phyloP scores from a whole-genome alignment of 495 filamentous ascomycete species.

The Neurospora sp. region DNA sequence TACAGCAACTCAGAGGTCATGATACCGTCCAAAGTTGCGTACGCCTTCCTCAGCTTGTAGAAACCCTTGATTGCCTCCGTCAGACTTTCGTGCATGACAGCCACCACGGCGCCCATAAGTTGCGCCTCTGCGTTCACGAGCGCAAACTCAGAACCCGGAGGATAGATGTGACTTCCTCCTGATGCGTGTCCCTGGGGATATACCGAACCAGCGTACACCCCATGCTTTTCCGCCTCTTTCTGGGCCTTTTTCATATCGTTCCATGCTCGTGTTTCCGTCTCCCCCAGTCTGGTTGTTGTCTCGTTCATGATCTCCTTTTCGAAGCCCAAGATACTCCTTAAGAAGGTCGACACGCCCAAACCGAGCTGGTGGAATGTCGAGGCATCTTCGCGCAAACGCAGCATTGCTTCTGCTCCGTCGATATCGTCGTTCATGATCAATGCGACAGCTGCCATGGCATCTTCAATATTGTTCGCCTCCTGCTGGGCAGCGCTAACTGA shows the following conservation, averaged over 20 bases:
- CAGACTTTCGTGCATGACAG: constrained; percentile 82
- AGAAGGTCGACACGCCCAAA: constrained; percentile 69
- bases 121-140: constrained; percentile 67
- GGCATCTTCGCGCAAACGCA: constrained; percentile 56
- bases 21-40: constrained; percentile 70
- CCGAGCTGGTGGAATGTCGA: constrained; percentile 95
- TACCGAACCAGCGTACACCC: constrained; percentile 14
- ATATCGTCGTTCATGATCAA: constrained; percentile 93
- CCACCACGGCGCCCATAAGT: constrained; percentile 82
- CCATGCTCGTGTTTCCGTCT: constrained; percentile 71
- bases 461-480: constrained; percentile 32
- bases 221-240: constrained; percentile 34
- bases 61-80: constrained; percentile 88
- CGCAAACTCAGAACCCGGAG: constrained; percentile 74
- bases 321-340: constrained; percentile 80
- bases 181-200: not conserved
- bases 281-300: constrained; percentile 61
- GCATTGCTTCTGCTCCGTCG: constrained; percentile 65
- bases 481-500: constrained; percentile 12
- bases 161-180: constrained; percentile 46
- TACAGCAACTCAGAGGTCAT: constrained; percentile 36
- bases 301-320: constrained; percentile 92
- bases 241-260: constrained; percentile 69
- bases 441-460: constrained; percentile 35
- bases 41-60: constrained; percentile 88